Percentiles rank a stretch among this genome's conserved stretches.
Evolutionary conservation across 257 asterid genomes (phyloP).

Genomic region (Euphrasia confusa): DNA sequence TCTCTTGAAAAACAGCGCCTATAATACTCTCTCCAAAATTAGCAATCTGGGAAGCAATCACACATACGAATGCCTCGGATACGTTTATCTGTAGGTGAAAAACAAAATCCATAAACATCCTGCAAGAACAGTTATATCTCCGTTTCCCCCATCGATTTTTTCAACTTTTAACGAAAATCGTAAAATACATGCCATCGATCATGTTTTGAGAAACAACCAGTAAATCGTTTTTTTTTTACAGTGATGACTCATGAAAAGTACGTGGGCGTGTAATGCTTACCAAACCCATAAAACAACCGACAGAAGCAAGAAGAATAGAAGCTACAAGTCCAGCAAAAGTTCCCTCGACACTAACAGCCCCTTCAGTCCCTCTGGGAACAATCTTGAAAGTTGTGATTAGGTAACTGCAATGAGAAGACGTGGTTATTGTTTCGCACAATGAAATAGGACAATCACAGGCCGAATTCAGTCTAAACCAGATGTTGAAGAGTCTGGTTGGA

Average conservation of each 20-base stretch:
- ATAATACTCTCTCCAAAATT: constrained; percentile 91
- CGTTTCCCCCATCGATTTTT: no score
- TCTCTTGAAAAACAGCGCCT: constrained; percentile 66
- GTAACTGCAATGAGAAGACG: constrained; percentile 43
- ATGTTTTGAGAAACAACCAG: constrained; percentile 8
- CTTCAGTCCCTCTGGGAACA: constrained; percentile 97
- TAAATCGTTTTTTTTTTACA: constrained; percentile 1
- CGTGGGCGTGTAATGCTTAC: constrained; percentile 32
- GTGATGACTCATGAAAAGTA: background rate
- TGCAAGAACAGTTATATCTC: no score
- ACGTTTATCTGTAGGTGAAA: constrained; percentile 41
- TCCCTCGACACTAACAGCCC: constrained; percentile 94
- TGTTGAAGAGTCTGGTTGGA: background rate
- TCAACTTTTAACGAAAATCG: no score
- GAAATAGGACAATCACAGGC: constrained; percentile 4
- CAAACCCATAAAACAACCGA: constrained; percentile 56
- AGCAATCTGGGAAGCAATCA: constrained; percentile 92
- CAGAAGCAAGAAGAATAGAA: constrained; percentile 74
- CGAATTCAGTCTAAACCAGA: background rate
- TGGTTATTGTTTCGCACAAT: background rate
- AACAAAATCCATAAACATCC: no score
- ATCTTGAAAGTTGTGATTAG: constrained; percentile 87
- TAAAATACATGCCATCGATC: no score
- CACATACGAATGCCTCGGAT: constrained; percentile 54
- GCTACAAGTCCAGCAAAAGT: constrained; percentile 82